Percentiles rank a stretch among this genome's conserved stretches.
These are phyloP conservation scores for Tarenaya hassleriana DNA, from an alignment of 345 rosid species.

Conservation along the genomic window DNA sequence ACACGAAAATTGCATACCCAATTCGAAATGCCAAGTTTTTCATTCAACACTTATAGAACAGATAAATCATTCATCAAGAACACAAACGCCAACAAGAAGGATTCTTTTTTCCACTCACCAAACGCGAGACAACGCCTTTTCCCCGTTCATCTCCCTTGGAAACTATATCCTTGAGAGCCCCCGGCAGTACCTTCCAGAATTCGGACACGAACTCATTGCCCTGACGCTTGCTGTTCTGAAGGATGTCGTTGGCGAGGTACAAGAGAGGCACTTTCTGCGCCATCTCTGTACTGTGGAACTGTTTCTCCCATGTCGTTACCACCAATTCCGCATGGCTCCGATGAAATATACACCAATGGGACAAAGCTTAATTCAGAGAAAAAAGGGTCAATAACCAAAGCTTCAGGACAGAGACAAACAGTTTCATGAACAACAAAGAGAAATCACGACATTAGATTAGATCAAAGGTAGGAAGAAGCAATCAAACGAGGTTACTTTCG, in stretches of 20 bases:
- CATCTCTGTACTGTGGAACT: constrained; percentile 70
- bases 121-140: constrained; percentile 67
- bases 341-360: constrained; percentile 96
- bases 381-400: constrained; percentile 34
- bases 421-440: too few species aligned
- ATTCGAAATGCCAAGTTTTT: background rate
- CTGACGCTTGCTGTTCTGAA: constrained; percentile 92
- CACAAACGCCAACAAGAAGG: constrained; percentile 1
- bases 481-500: constrained; percentile 69
- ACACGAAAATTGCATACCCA: background rate
- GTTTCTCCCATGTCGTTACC: constrained; percentile 90
- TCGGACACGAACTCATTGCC: constrained; percentile 85
- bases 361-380: constrained; percentile 61
- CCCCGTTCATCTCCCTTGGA: constrained; percentile 75
- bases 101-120: constrained; percentile 35
- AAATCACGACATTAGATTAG: background rate
- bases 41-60: background rate
- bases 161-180: constrained; percentile 66
- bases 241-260: constrained; percentile 89
- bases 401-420: background rate
- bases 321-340: constrained; percentile 75
- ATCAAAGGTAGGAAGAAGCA: background rate
- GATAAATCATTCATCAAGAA: too few species aligned
- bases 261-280: constrained; percentile 78
- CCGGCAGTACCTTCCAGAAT: constrained; percentile 93